phyloP scores from a whole-genome alignment of 164 flowering plant species.

The Umbilicus rupestris region DNA sequence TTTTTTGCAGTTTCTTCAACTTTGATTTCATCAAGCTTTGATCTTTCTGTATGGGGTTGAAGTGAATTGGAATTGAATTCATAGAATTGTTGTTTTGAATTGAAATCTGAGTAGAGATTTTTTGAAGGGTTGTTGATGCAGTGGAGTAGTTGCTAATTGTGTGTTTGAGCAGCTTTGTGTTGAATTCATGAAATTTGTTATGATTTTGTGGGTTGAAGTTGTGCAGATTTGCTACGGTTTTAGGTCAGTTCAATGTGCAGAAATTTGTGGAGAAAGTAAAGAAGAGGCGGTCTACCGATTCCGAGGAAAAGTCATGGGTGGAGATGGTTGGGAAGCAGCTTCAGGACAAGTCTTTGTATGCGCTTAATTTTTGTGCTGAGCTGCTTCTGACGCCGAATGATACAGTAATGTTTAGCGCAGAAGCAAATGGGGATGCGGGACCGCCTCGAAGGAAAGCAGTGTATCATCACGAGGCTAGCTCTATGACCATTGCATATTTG shows the following conservation, averaged over 20 bases:
- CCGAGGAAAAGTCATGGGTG: slow-evolving; percentile 27
- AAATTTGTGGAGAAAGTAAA: slow-evolving; percentile 46
- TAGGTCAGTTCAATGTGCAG: slow-evolving; percentile 75
- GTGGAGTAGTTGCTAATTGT: no score
- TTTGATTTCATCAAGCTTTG: not conserved
- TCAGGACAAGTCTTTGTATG: slow-evolving; percentile 52
- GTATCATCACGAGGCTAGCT: slow-evolving; percentile 57
- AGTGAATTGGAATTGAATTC: not conserved
- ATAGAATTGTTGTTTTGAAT: not conserved
- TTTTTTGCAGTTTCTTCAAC: no score
- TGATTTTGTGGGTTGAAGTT: slow-evolving; percentile 13
- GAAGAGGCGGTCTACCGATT: slow-evolving; percentile 12
- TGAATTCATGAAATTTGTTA: slow-evolving; percentile 7
- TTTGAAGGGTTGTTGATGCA: no score
- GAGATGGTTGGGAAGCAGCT: slow-evolving; percentile 30
- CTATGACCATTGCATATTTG: not conserved
- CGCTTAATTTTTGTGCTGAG: slow-evolving; percentile 55
- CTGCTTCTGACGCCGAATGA: slow-evolving; percentile 45
- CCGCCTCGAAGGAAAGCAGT: slow-evolving; percentile 49
- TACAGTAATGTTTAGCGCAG: slow-evolving; percentile 46
- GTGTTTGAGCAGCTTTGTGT: no score
- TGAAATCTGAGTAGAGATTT: no score
- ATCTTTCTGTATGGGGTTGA: not conserved
- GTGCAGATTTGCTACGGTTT: slow-evolving; percentile 56
- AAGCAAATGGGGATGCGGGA: slow-evolving; percentile 31